Conservation (phyloP, 345 rosid genomes). For the Arabidopsis arenosa region DNA sequence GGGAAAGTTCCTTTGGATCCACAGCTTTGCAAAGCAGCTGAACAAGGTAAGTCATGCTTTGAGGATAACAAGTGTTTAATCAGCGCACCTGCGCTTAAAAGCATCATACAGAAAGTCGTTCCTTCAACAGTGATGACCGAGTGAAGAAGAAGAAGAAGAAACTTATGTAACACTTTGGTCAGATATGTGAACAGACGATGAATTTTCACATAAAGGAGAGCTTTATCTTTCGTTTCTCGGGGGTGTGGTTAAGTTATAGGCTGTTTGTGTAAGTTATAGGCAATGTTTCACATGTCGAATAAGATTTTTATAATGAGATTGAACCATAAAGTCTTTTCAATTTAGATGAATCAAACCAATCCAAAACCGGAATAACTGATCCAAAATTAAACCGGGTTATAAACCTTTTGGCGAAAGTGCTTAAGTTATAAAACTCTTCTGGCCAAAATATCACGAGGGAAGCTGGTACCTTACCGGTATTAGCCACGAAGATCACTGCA, state of each 20-base stretch:
- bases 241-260: not conserved
- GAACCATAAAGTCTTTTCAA: not conserved
- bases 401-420: no score
- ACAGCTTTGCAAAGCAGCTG: conserved; percentile 80
- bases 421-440: no score
- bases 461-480: no score
- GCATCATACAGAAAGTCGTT: conserved; percentile 57
- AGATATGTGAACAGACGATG: conserved; percentile 4
- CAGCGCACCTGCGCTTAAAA: conserved; percentile 74
- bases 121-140: conserved; percentile 43
- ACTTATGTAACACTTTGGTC: not conserved
- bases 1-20: conserved; percentile 95
- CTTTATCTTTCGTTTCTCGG: not conserved
- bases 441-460: no score
- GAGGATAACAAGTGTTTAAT: conserved; percentile 62
- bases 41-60: conserved; percentile 91
- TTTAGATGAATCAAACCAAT: not conserved
- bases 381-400: not conserved
- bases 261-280: not conserved
- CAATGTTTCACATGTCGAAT: conserved; percentile 1
- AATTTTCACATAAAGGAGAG: not conserved
- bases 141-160: conserved; percentile 25
- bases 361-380: not conserved
- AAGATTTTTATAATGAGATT: not conserved
- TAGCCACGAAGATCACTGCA: no score